phyloP scores from a whole-genome alignment of 257 asterid species.

The Ehretia macrophylla region DNA sequence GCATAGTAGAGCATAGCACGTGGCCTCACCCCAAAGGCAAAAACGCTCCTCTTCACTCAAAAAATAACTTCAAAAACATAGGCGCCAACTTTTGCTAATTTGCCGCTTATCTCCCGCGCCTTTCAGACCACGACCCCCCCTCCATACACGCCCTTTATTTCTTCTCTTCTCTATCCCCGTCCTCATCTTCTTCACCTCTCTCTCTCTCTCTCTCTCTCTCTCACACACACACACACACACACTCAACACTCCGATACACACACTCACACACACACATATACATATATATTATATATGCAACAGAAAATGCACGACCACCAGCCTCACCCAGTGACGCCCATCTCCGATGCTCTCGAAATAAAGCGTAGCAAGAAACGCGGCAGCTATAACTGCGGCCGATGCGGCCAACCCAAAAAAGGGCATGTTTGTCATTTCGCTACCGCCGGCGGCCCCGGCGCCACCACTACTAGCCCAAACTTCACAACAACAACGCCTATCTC shows the following conservation, averaged over 20 bases:
- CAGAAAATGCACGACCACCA: conserved; percentile 52
- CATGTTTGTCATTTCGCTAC: conserved; percentile 44
- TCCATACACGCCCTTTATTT: too few species aligned
- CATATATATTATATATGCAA: background rate
- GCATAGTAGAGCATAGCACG: too few species aligned
- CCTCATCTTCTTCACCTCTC: background rate
- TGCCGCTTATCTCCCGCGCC: conserved; percentile 58
- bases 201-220: background rate
- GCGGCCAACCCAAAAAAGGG: conserved; percentile 87
- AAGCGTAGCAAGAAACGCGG: conserved; percentile 73
- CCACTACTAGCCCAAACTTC: background rate
- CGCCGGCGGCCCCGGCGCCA: too few species aligned
- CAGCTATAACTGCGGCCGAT: conserved; percentile 82
- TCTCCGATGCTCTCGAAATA: conserved; percentile 39
- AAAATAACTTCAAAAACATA: conserved; percentile 21
- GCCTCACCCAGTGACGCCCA: conserved; percentile 70
- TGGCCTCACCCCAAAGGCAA: too few species aligned
- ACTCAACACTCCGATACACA: background rate
- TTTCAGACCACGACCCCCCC: conserved; percentile 38
- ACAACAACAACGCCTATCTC: conserved; percentile 27
- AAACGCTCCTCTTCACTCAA: too few species aligned
- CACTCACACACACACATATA: background rate
- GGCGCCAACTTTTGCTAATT: conserved; percentile 91
- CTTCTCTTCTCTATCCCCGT: conserved; percentile 2
- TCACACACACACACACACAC: background rate